Base-by-base conservation (phyloP, 768 basidiomycete genomes). In the Boletus tylopilopsis region DNA sequence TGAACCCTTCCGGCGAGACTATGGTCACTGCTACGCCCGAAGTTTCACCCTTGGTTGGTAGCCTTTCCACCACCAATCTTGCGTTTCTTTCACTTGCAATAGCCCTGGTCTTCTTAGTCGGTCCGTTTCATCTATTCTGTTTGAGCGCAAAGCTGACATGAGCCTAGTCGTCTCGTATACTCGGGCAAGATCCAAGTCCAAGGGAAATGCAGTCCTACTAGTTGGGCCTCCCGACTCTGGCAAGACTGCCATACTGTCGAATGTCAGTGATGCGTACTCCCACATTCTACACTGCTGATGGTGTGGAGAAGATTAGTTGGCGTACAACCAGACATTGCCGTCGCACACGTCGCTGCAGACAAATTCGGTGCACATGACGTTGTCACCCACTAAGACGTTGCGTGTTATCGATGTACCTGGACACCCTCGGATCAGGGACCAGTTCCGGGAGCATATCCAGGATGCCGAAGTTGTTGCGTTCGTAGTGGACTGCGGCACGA, bases 291-390 rank as follows among this genome's bases (percentile, higher is more conserved):
- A 49, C 40, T 45, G 13, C 42, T 58, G 46, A 56, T 45, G 29
- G 29, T 32, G 19, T 50, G 16, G 53, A 41, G 45, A 55, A 54
- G 39, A 45, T 46, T 46, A 92, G 90, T 72, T 93, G 8, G 76
- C 76, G 19, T 89, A 83, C 63, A 72, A 75, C 24, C 78, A 81
- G 62, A 74, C 80, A 1, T 64, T 86, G 11, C 80, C 80, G 36
- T 87, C 87, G 3, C 84, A 88, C 56, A 81, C 87, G 4, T 92
- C 90, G 0, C 71, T 93, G 62, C 90, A 93, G 64, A 74, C 76
- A 5, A 93, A 90, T 63, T 68, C 75, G 1, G 76, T 80, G 5
- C 55, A 74, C 5, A 63, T 84, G 29, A 50, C 67, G 6, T 56
- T 84, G n/a, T 62, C 68, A 6, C 53, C 71, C 2, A 72, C 71